Percentiles rank a stretch among this genome's conserved stretches.
These are phyloP conservation scores for Colletotrichum euphorbiae DNA, from an alignment of 2,329 filamentous ascomycete genomes.

Conservation along the genomic window DNA sequence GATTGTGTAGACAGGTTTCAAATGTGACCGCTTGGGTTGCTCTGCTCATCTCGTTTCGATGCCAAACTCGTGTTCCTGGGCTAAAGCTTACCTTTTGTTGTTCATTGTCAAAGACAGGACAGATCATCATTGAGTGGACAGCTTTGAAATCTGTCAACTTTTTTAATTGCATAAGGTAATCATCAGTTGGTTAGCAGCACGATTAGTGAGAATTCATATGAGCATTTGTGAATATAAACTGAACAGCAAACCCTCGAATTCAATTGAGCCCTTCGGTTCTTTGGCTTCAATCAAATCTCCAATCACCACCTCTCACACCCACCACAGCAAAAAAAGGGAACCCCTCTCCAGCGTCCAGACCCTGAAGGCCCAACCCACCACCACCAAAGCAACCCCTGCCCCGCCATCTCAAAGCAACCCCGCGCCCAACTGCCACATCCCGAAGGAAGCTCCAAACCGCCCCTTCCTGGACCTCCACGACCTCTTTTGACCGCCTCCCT, in stretches of 20 bases:
- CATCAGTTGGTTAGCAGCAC: neutral
- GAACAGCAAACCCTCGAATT: neutral
- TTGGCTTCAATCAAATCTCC: neutral
- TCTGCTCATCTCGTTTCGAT: constrained; percentile 33
- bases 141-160: constrained; percentile 14
- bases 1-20: constrained; percentile 24
- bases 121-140: constrained; percentile 3
- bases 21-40: neutral
- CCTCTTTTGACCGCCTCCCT: constrained; percentile 8
- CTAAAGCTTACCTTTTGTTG: neutral
- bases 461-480: constrained; percentile 2
- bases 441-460: constrained; percentile 15
- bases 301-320: neutral
- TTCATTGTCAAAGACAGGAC: constrained; percentile 17
- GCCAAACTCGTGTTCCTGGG: constrained; percentile 9
- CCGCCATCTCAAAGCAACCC: constrained; percentile 38
- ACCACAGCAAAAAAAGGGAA: neutral
- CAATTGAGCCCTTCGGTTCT: neutral
- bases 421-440: constrained; percentile 35
- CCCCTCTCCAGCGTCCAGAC: constrained; percentile 5
- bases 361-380: constrained; percentile 6
- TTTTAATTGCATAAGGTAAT: too few relatives aligned
- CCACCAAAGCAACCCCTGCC: constrained; percentile 20
- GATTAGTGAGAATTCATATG: too few relatives aligned
- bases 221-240: constrained; percentile 7